Evolutionary conservation across 1,284 basidiomycete species (phyloP).

Genomic region (Testicularia cyperi): DNA sequence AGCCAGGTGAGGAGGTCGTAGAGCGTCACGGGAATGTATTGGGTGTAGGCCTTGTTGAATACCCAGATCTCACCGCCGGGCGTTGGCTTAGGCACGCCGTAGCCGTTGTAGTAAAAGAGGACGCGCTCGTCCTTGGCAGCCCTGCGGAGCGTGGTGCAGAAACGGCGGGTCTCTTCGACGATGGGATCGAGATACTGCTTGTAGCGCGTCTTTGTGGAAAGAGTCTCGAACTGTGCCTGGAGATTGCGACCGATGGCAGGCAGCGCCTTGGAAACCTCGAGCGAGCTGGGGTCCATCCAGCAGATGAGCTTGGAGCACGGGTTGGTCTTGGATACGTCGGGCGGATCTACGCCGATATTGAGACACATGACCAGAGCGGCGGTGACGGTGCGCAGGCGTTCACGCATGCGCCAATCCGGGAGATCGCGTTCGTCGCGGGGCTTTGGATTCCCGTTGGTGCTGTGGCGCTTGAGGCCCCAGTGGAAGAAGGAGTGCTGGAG

Average conservation of each 20-base stretch:
- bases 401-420: conserved; percentile 73
- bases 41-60: conserved; percentile 95
- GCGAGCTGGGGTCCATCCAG: conserved; percentile 90
- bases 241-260: conserved; percentile 81
- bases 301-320: conserved; percentile 94
- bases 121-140: conserved; percentile 91
- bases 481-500: conserved; percentile 57
- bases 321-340: conserved; percentile 94
- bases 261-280: conserved; percentile 66
- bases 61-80: conserved; percentile 97
- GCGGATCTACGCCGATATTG: conserved; percentile 96
- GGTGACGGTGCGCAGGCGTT: conserved; percentile 79
- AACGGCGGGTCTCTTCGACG: conserved; percentile 88
- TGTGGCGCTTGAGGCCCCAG: conserved; percentile 70
- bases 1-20: conserved; percentile 87
- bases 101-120: conserved; percentile 97
- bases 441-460: conserved; percentile 80
- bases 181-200: conserved; percentile 82
- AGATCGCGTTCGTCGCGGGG: conserved; percentile 68
- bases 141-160: conserved; percentile 81
- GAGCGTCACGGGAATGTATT: conserved; percentile 94
- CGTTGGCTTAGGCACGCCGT: conserved; percentile 95
- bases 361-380: conserved; percentile 92
- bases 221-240: conserved; percentile 91
- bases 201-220: conserved; percentile 70